Conservation (phyloP, 257 asterid species). For the Linaria vulgaris region DNA sequence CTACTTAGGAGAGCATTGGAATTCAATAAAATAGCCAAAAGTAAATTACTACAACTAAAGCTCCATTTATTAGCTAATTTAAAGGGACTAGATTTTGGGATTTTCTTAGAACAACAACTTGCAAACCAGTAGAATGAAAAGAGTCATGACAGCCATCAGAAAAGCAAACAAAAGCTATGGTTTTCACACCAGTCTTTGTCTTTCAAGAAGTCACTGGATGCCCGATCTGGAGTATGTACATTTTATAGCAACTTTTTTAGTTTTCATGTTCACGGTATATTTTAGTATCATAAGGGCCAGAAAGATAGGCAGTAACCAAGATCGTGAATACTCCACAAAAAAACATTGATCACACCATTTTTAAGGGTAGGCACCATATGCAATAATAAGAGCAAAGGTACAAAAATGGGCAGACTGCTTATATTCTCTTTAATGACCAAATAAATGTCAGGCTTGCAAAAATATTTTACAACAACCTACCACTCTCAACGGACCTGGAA, state of each 20-base stretch:
- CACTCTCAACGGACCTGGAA: not conserved
- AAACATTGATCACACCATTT: not conserved
- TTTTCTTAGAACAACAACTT: constrained; percentile 6
- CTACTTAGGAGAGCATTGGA: not conserved
- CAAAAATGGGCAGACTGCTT: too few relatives aligned
- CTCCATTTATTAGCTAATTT: not conserved
- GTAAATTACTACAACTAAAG: not conserved
- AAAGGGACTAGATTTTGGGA: not conserved
- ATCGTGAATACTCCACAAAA: too few relatives aligned
- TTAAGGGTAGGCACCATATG: not conserved
- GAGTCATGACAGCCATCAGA: not conserved
- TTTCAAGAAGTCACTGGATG: not conserved
- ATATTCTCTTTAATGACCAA: too few relatives aligned
- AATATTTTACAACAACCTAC: too few relatives aligned
- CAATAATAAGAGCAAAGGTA: not conserved
- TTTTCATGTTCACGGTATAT: not conserved
- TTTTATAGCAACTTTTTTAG: not conserved
- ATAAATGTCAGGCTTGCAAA: too few relatives aligned
- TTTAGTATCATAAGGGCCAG: not conserved
- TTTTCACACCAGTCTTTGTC: not conserved
- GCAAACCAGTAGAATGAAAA: not conserved
- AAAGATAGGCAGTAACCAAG: too few relatives aligned
- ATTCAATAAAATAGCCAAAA: not conserved
- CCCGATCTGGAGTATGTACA: not conserved
- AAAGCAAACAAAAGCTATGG: constrained; percentile 4